phyloP scores from a whole-genome alignment of 139 green algal species.

The Volvox reticuliferus region DNA sequence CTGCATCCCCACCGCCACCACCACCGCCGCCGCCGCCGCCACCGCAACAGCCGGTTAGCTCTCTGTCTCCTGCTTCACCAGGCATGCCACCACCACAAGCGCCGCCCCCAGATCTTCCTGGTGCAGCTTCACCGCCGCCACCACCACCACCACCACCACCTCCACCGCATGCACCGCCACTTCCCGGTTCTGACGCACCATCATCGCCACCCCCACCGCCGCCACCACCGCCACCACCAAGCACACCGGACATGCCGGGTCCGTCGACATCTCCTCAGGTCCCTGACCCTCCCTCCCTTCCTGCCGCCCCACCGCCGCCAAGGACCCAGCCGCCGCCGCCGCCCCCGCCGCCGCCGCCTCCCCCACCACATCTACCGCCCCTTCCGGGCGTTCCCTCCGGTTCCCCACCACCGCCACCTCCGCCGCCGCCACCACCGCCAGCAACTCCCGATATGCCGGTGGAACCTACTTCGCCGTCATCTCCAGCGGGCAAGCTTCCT shows the following conservation, averaged over 20 bases:
- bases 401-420: neutral
- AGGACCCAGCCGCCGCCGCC: neutral
- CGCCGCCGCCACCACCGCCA: neutral
- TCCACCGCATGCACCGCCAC: neutral
- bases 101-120: neutral
- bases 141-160: neutral
- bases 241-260: neutral
- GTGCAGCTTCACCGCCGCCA: no score
- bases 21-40: constrained; percentile 2
- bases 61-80: neutral
- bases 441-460: neutral
- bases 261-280: neutral
- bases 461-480: neutral
- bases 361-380: neutral
- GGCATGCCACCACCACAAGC: neutral
- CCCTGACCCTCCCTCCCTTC: neutral
- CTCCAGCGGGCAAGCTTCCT: neutral
- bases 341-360: neutral
- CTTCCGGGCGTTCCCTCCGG: neutral
- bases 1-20: neutral
- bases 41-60: neutral
- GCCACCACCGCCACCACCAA: neutral
- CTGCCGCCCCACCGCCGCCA: neutral
- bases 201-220: neutral
- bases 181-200: neutral